Base-by-base conservation (phyloP, 371 early-diverging fungal genomes). In the Sporodiniella umbellata region DNA sequence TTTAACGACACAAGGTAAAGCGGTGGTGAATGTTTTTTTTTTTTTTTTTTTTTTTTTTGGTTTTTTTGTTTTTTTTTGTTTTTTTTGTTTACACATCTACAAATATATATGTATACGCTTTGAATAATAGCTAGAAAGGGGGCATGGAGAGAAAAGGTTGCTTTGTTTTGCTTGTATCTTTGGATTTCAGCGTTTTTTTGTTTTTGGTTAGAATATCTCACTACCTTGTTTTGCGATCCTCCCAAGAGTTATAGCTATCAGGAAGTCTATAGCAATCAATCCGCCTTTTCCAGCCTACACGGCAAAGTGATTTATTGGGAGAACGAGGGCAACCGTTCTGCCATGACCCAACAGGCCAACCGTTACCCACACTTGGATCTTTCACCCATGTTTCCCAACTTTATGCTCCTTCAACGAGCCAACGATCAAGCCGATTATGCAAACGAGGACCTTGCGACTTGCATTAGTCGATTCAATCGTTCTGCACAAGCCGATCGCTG, bases 101-200 rank as follows among this genome's bases (percentile, higher is more conserved):
- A n/a, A n/a, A n/a, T n/a, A n/a, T n/a, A n/a, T n/a, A n/a, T n/a
- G n/a, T n/a, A 28, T 17, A 28, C 22, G 4, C 30, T 12, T 12
- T 21, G 21, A 25, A 15, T 7, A 33, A 28, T 47, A 76, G 77
- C 43, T 10, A 58, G 66, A 42, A 65, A 68, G 30, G 54, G 60
- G 33, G 70, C 66, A n/a, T 76, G 70, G 70, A 62, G 74, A 51
- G 78, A 77, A 57, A 77, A 77, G 49, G 42, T 77, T 3, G 58
- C 78, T 11, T 51, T 65, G 11, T 61, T 61, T n/a, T 21, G 60
- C 8, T 26, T 66, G 2, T 62, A 62, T 43, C 21, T 64, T 8
- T 21, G 56, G 2, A 39, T 66, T 7, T 55, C 54, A 8, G 64
- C 45, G 2, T 18, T 71, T 24, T 63, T 77, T 51, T 56, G 67